phyloP scores from a whole-genome alignment of 2,329 filamentous ascomycete genomes.

The Cordyceps pruinosa region DNA sequence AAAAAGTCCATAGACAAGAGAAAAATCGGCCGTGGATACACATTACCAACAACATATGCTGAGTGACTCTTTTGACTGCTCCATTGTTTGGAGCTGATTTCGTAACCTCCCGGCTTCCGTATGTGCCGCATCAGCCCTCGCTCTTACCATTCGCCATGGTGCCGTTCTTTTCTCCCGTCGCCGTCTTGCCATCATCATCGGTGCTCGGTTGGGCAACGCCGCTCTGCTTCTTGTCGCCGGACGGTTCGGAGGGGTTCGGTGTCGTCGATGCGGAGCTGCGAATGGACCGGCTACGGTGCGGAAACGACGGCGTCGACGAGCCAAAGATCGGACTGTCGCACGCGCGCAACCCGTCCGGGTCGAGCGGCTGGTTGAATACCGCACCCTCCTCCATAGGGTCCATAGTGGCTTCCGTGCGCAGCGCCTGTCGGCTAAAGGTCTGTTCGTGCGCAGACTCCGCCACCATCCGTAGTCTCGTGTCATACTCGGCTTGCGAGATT shows the following conservation, averaged over 20 bases:
- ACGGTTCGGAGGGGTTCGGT: not conserved
- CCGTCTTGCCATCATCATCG: not conserved
- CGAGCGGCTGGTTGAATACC: constrained; percentile 27
- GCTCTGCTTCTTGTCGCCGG: not conserved
- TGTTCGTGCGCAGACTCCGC: constrained; percentile 1
- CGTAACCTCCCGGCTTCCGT: not conserved
- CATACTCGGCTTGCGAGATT: constrained; percentile 14
- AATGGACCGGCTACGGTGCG: not conserved
- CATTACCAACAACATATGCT: not conserved
- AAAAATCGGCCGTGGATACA: not conserved
- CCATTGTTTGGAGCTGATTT: not conserved
- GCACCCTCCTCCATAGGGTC: constrained; percentile 27
- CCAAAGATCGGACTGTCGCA: constrained; percentile 11
- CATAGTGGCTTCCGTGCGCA: constrained; percentile 14
- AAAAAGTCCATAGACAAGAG: not conserved
- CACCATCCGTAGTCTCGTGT: not conserved
- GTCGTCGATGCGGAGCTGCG: not conserved
- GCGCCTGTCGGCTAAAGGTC: constrained; percentile 10
- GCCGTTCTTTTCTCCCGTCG: not conserved
- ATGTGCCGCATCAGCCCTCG: not conserved
- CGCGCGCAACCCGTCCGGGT: constrained; percentile 14
- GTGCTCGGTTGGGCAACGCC: not conserved
- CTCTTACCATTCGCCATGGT: not conserved
- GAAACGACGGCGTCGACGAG: constrained; percentile 4
- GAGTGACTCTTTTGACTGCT: not conserved